A percentile compares a stretch with the other conserved stretches of the same genome.
phyloP scores from a whole-genome alignment of 352 stramenopile species.

The Globisporangium spinosum region DNA sequence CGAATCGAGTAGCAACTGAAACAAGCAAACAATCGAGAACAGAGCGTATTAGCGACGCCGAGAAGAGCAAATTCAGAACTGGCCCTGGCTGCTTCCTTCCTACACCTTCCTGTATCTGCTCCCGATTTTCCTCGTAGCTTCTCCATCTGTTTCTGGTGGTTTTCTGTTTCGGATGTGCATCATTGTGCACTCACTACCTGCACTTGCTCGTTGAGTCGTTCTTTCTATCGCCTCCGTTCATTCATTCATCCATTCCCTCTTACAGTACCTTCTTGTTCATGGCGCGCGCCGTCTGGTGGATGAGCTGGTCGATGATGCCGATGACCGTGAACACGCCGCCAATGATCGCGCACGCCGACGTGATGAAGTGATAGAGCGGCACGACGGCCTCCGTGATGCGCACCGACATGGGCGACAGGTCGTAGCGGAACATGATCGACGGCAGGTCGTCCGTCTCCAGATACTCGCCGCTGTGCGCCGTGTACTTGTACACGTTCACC shows the following conservation, averaged over 20 bases:
- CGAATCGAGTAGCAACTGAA: not conserved
- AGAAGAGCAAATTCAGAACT: not conserved
- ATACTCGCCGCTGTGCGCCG: slow-evolving; percentile 87
- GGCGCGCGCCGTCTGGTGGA: slow-evolving; percentile 80
- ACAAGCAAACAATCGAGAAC: not conserved
- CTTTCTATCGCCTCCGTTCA: not conserved
- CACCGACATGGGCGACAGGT: slow-evolving; percentile 91
- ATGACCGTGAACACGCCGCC: slow-evolving; percentile 95
- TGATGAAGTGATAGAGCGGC: slow-evolving; percentile 95
- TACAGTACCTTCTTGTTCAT: slow-evolving; percentile 91
- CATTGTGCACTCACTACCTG: not conserved
- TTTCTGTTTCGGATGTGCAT: not conserved
- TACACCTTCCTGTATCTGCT: not conserved
- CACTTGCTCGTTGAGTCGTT: not conserved
- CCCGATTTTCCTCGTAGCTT: not conserved
- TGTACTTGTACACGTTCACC: slow-evolving; percentile 89
- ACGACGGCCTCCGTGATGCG: slow-evolving; percentile 91
- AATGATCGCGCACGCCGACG: slow-evolving; percentile 93
- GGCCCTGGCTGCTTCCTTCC: not conserved
- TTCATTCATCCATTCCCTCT: slow-evolving; percentile 10
- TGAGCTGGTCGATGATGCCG: slow-evolving; percentile 90
- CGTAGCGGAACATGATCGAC: slow-evolving; percentile 91
- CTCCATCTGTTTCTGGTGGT: not conserved
- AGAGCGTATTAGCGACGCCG: not conserved
- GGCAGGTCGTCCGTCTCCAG: slow-evolving; percentile 81